Evolutionary conservation across 2,329 filamentous ascomycete genomes (phyloP).

Genomic region (Pyrenophora teres): DNA sequence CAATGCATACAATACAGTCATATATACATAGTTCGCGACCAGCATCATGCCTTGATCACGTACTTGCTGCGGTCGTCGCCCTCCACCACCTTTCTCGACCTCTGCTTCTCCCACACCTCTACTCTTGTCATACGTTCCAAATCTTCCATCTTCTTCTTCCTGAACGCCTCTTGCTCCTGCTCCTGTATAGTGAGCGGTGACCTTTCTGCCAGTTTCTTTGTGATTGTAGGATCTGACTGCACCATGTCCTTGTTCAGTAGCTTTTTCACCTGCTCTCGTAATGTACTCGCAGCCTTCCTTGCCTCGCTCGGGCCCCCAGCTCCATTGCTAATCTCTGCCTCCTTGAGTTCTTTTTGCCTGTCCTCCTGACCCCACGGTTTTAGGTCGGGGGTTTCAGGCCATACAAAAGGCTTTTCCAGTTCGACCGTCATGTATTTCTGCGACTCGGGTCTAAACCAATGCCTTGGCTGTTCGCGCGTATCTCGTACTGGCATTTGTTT

Average conservation of each 20-base stretch:
- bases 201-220: conserved; percentile 1
- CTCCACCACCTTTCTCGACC: conserved; percentile 27
- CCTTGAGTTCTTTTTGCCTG: conserved; percentile 44
- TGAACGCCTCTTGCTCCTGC: conserved; percentile 7
- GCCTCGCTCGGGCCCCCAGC: conserved; percentile 10
- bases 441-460: conserved; percentile 70
- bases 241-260: conserved; percentile 27
- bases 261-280: conserved; percentile 35
- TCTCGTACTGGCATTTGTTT: conserved; percentile 69
- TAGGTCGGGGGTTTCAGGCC: conserved; percentile 71
- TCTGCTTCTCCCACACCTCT: conserved; percentile 37
- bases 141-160: conserved; percentile 13
- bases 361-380: conserved; percentile 50
- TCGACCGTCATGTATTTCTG: conserved; percentile 96
- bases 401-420: conserved; percentile 84
- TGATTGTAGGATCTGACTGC: conserved; percentile 1
- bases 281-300: conserved; percentile 21
- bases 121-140: conserved; percentile 48
- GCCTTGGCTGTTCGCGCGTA: conserved; percentile 54
- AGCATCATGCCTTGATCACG: conserved; percentile 26
- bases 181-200: background rate
- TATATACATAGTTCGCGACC: conserved; percentile 14
- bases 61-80: conserved; percentile 22
- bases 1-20: conserved; percentile 27
- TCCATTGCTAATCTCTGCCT: conserved; percentile 12